Evolutionary conservation across 371 early-diverging fungal genomes (phyloP).

Genomic region (Modicella reniformis): DNA sequence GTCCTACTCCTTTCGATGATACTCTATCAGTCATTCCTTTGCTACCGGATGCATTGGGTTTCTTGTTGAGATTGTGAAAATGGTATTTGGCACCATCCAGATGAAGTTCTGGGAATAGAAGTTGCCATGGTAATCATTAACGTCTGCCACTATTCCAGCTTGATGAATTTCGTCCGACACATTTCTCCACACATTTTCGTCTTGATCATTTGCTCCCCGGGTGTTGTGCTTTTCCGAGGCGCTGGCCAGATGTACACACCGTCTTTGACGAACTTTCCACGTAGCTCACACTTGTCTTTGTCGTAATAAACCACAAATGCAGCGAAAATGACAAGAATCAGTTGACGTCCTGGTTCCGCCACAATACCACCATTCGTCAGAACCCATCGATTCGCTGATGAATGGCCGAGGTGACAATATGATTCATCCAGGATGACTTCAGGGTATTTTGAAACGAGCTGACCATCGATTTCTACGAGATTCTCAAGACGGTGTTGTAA

Average conservation of each 20-base stretch:
- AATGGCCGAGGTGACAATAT: slow-evolving; percentile 24
- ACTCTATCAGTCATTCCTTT: no score
- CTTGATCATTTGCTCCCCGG: no score
- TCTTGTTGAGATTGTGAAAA: no score
- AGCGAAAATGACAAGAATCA: slow-evolving; percentile 7
- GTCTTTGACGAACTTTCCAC: not conserved
- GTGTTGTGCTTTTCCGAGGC: no score
- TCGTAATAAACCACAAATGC: slow-evolving; percentile 10
- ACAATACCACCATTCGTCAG: not conserved
- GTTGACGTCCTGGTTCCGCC: slow-evolving; percentile 1
- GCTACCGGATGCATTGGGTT: no score
- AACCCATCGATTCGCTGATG: not conserved
- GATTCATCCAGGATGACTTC: slow-evolving; percentile 22
- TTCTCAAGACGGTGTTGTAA: slow-evolving; percentile 8
- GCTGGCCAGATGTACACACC: not conserved
- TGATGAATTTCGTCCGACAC: no score
- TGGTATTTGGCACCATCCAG: no score
- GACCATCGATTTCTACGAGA: not conserved
- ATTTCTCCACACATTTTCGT: no score
- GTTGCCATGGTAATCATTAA: no score
- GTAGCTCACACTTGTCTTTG: not conserved
- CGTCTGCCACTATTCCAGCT: no score
- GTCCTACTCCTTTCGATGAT: no score
- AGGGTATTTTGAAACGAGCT: not conserved
- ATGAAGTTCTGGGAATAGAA: no score